Evolutionary conservation across 495 filamentous ascomycete genomes (phyloP).

Genomic region (Penicillium cinerascens): DNA sequence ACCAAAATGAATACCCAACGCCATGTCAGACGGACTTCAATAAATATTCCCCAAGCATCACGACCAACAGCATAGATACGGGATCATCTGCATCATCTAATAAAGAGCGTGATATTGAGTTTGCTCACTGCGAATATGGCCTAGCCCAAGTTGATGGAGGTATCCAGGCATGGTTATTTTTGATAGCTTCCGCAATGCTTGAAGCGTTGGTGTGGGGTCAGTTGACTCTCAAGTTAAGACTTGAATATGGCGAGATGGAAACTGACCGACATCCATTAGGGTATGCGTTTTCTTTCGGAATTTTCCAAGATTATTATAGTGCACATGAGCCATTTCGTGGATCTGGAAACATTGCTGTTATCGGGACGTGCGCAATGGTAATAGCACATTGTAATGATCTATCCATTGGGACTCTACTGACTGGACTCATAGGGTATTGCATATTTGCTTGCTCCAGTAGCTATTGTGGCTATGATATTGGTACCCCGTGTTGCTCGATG

Average conservation of each 20-base stretch:
- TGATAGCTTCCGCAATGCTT: constrained; percentile 56
- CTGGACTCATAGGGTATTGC: constrained; percentile 34
- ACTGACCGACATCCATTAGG: constrained; percentile 40
- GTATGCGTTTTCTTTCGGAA: constrained; percentile 60
- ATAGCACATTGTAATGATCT: background rate
- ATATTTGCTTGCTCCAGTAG: constrained; percentile 45
- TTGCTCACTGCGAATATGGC: background rate
- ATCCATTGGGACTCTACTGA: background rate
- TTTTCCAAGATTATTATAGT: constrained; percentile 57
- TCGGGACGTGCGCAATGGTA: constrained; percentile 47
- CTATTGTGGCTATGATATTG: constrained; percentile 32
- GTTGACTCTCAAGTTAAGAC: background rate
- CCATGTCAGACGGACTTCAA: background rate
- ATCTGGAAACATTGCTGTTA: constrained; percentile 39
- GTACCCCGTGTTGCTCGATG: constrained; percentile 24
- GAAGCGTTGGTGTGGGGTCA: constrained; percentile 64
- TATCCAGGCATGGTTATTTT: constrained; percentile 60
- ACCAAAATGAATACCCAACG: background rate
- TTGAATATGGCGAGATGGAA: background rate
- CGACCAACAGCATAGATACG: constrained; percentile 4
- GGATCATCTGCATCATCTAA: background rate
- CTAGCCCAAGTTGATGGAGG: constrained; percentile 58
- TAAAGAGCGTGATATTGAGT: background rate
- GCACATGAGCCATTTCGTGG: constrained; percentile 43
- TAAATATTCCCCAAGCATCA: constrained; percentile 6